Conservation (phyloP, 1,284 basidiomycete species). For the Volvariella surrecta region DNA sequence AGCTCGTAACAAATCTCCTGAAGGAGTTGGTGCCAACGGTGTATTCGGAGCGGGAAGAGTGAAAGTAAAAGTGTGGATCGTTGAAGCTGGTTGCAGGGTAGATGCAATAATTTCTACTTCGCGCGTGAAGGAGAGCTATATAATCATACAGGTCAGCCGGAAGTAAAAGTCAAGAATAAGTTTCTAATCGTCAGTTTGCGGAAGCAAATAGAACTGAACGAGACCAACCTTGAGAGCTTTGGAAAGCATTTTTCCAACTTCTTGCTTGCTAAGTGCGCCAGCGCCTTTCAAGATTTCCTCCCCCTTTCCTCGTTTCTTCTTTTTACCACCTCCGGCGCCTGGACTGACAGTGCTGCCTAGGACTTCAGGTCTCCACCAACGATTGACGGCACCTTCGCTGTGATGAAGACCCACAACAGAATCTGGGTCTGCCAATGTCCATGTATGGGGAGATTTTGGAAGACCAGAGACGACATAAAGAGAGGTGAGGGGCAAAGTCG, state of each 20-base stretch:
- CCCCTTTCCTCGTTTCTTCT: slow-evolving; percentile 54
- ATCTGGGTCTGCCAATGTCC: slow-evolving; percentile 90
- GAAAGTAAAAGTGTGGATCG: slow-evolving; percentile 91
- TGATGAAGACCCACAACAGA: slow-evolving; percentile 80
- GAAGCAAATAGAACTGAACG: no score
- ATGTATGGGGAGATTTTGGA: slow-evolving; percentile 82
- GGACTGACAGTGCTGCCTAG: slow-evolving; percentile 83
- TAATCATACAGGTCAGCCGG: slow-evolving; percentile 7
- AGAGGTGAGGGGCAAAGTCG: slow-evolving; percentile 68
- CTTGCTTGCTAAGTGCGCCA: slow-evolving; percentile 71
- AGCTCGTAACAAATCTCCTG: slow-evolving; percentile 62
- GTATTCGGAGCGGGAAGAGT: slow-evolving; percentile 66
- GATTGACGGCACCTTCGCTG: slow-evolving; percentile 78
- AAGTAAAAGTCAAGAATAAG: slow-evolving; percentile 4
- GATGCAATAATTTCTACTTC: slow-evolving; percentile 95
- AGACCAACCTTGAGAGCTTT: slow-evolving; percentile 78
- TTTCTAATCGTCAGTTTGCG: background rate
- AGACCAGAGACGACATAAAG: slow-evolving; percentile 81
- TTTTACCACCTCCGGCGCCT: slow-evolving; percentile 60
- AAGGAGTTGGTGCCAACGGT: slow-evolving; percentile 58
- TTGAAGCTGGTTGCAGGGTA: slow-evolving; percentile 83
- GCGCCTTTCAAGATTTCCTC: slow-evolving; percentile 61
- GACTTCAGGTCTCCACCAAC: slow-evolving; percentile 94
- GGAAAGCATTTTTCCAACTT: slow-evolving; percentile 81
- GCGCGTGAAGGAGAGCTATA: slow-evolving; percentile 76